Conservation (phyloP, 306 rosid species). For the Trifolium repens region DNA sequence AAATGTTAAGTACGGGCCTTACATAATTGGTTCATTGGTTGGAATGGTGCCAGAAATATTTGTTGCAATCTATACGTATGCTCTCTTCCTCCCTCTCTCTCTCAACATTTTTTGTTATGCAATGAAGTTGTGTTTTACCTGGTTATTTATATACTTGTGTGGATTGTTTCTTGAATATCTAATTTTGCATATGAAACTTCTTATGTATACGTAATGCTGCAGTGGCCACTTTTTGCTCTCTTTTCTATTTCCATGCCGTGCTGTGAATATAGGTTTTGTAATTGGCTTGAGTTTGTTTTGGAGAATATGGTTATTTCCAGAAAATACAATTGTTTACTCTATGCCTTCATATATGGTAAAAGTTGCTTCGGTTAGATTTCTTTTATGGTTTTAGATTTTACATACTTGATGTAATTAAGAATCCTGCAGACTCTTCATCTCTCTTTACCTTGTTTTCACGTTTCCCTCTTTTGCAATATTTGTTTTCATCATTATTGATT, state of each 20-base stretch:
- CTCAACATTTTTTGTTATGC: slow-evolving; percentile 6
- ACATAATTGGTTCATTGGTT: slow-evolving; percentile 83
- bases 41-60: slow-evolving; percentile 96
- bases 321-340: slow-evolving; percentile 7
- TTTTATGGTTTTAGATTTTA: slow-evolving; percentile 21
- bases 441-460: slow-evolving; percentile 21
- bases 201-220: not conserved
- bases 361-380: slow-evolving; percentile 20
- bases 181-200: slow-evolving; percentile 31
- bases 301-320: slow-evolving; percentile 3
- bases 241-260: slow-evolving; percentile 22
- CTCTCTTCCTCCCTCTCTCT: slow-evolving; percentile 35
- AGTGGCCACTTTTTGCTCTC: slow-evolving; percentile 7
- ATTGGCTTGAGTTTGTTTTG: slow-evolving; percentile 31
- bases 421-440: slow-evolving; percentile 21
- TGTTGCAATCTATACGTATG: slow-evolving; percentile 93
- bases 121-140: not conserved
- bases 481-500: slow-evolving; percentile 13
- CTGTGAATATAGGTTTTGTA: not conserved
- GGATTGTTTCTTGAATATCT: not conserved
- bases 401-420: not conserved
- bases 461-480: slow-evolving; percentile 19
- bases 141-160: slow-evolving; percentile 1
- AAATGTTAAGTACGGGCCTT: slow-evolving; percentile 90
- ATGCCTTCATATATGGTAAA: slow-evolving; percentile 12